phyloP scores from a whole-genome alignment of 805 yeast species.

The Candida parachauliodes region DNA sequence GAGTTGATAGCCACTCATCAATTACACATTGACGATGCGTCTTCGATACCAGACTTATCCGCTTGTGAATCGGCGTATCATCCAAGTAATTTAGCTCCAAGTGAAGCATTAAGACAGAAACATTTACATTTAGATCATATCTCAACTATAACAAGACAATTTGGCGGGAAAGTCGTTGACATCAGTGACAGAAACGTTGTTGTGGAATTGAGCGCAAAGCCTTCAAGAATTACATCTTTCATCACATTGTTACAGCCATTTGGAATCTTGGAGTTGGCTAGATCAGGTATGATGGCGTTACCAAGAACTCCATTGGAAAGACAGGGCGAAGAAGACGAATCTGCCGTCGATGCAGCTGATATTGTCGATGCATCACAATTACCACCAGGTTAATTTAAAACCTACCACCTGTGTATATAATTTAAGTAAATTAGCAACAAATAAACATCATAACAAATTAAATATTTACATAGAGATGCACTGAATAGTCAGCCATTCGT shows the following conservation, averaged over 20 bases:
- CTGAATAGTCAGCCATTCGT: no score
- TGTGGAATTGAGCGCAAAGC: conserved; percentile 92
- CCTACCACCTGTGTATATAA: no score
- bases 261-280: conserved; percentile 92
- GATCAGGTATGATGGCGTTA: conserved; percentile 98
- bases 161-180: conserved; percentile 92
- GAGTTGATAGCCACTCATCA: conserved; percentile 87
- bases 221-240: conserved; percentile 81
- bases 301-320: conserved; percentile 88
- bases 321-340: conserved; percentile 44
- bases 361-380: conserved; percentile 83
- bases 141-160: conserved; percentile 73
- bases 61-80: conserved; percentile 57
- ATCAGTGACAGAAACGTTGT: conserved; percentile 90
- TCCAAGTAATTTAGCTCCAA: conserved; percentile 84
- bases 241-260: conserved; percentile 90
- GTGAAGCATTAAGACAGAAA: conserved; percentile 92
- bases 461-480: no score
- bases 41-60: conserved; percentile 40
- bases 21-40: conserved; percentile 37
- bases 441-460: no score
- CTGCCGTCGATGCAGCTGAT: conserved; percentile 53
- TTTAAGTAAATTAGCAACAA: no score
- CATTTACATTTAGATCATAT: conserved; percentile 85
- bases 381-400: conserved; percentile 92